Evolutionary conservation across 495 filamentous ascomycete genomes (phyloP).

Genomic region (Neurospora tetrasperma): DNA sequence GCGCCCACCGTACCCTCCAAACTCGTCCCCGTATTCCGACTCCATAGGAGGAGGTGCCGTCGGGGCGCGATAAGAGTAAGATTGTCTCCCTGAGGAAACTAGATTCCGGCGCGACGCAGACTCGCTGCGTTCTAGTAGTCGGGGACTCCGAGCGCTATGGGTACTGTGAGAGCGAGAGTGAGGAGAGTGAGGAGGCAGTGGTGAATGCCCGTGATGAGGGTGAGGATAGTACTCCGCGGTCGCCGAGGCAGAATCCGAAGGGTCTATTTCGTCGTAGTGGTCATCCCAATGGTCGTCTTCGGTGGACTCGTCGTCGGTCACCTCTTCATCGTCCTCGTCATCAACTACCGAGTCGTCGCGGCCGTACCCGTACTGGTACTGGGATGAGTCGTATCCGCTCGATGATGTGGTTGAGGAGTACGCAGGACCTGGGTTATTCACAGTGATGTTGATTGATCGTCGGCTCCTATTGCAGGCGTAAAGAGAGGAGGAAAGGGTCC

Average conservation of each 20-base stretch:
- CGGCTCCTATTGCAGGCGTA: conserved; percentile 26
- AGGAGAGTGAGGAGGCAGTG: not conserved
- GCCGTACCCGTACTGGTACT: conserved; percentile 16
- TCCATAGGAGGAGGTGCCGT: conserved; percentile 35
- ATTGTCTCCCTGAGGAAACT: conserved; percentile 24
- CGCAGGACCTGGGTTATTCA: conserved; percentile 28
- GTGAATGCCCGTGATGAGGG: conserved; percentile 8
- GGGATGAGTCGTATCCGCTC: conserved; percentile 20
- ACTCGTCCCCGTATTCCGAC: conserved; percentile 37
- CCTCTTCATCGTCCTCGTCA: conserved; percentile 37
- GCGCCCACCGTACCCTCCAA: conserved; percentile 22
- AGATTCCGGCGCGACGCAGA: conserved; percentile 27
- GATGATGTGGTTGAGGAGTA: conserved; percentile 13
- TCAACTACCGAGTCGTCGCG: conserved; percentile 39
- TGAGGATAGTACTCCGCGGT: conserved; percentile 15
- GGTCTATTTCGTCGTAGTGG: conserved; percentile 56
- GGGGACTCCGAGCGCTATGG: conserved; percentile 16
- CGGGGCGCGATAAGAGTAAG: conserved; percentile 26
- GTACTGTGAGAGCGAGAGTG: conserved; percentile 4
- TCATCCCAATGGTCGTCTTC: conserved; percentile 37
- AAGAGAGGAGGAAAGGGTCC: conserved; percentile 1
- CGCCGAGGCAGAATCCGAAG: conserved; percentile 72
- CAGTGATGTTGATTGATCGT: conserved; percentile 41
- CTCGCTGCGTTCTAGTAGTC: conserved; percentile 19
- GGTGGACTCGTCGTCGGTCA: conserved; percentile 31